phyloP scores from a whole-genome alignment of 352 stramenopile genomes.

The Phytophthora macrochlamydospora region DNA sequence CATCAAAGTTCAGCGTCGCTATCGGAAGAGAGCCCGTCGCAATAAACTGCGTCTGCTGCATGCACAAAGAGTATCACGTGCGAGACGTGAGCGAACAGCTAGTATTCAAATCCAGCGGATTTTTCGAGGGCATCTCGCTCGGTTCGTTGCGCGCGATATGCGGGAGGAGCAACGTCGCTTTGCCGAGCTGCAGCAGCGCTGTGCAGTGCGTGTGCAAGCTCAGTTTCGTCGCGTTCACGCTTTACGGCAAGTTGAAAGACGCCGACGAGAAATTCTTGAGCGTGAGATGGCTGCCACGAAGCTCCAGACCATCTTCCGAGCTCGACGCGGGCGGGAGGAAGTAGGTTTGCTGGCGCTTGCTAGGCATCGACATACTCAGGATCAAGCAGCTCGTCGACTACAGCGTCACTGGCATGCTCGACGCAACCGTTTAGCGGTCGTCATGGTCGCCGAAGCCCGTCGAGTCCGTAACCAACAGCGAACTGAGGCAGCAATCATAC shows the following conservation, averaged over 20 bases:
- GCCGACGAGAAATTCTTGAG: conserved; percentile 29
- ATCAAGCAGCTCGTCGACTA: conserved; percentile 44
- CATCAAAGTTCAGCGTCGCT: conserved; percentile 57
- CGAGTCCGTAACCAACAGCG: conserved; percentile 34
- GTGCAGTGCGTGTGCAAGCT: conserved; percentile 56
- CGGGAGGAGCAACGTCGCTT: conserved; percentile 37
- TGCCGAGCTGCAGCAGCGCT: conserved; percentile 38
- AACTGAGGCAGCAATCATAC: conserved; percentile 34
- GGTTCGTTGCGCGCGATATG: conserved; percentile 44
- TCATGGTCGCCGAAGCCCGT: conserved; percentile 44
- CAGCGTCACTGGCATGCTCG: conserved; percentile 62
- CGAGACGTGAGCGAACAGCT: conserved; percentile 41
- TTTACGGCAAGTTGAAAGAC: conserved; percentile 30
- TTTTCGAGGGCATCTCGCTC: conserved; percentile 55
- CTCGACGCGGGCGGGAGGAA: conserved; percentile 46
- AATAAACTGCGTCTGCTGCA: conserved; percentile 44
- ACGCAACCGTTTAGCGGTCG: conserved; percentile 48
- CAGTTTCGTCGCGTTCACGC: conserved; percentile 55
- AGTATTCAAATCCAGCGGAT: conserved; percentile 63
- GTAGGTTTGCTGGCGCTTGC: conserved; percentile 48
- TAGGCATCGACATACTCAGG: conserved; percentile 40
- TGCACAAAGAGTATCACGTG: conserved; percentile 29
- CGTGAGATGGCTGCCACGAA: conserved; percentile 56
- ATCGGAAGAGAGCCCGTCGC: conserved; percentile 41
- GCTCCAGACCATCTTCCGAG: conserved; percentile 66